Evolutionary conservation across 169 alveolate species (phyloP), one percentile per base, ranked within the genome.

Genomic region (Cyclospora cayetanensis): DNA sequence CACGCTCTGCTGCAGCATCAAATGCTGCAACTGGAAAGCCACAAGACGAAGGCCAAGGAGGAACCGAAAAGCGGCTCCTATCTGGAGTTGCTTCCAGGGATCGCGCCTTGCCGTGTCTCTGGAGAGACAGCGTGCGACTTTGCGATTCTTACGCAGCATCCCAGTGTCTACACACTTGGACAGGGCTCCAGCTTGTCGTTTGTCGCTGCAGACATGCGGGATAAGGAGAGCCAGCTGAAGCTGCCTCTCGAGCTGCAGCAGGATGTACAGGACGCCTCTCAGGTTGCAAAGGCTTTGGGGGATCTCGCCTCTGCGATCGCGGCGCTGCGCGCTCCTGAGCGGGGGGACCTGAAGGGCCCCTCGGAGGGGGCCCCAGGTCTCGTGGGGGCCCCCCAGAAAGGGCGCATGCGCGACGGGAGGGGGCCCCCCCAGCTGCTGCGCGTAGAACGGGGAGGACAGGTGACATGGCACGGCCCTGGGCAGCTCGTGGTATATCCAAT

Each of bases 381-480:
- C 85, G 65, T 70, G 53, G 55, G 65, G 11, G 41, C 29, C 3
- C 60, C 79, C 60, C 43, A 46, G 82, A 27, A 86, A n/a, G 63
- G 76, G 87, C n/a, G 20, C 37, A 55, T 53, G 60, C 60, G 15
- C 9, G 15, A n/a, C 43, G 22, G 79, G 4, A 1, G 39, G 88
- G 60, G 50, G 79, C 42, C 39, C 80, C 66, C 46, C 83, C 88
- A 42, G 92, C 92, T 18, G 88, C 94, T 25, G 84, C 94, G 95
- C 34, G 93, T 93, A 29, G 95, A 94, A 89, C 70, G 96, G 42
- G 96, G 96, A 29, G 96, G 96, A 3, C 92, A 94, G 84, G 95
- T 92, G 77, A 94, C 96, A 11, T 93, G 60, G 31, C 96, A 94
- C 86, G 96, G 95, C 25, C 96, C 96, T 5, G 96, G 96, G 12